A percentile compares a stretch with the other conserved stretches of the same genome.
These are phyloP conservation scores for Ambrosiella xylebori DNA, from an alignment of 2,329 filamentous ascomycete species.

Conservation along the genomic window DNA sequence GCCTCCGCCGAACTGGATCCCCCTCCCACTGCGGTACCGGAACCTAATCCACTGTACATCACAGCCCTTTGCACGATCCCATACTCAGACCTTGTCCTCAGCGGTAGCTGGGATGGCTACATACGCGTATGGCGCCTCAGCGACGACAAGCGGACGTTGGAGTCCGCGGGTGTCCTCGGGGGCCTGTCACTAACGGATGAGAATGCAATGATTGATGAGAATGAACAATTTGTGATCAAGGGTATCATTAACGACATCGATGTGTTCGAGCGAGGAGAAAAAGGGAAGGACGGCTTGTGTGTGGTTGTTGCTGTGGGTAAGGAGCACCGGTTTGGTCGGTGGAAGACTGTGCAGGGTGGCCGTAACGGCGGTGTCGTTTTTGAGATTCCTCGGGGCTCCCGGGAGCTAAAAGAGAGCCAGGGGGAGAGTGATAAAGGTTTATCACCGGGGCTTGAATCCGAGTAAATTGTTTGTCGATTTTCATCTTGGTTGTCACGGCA, in stretches of 20 bases:
- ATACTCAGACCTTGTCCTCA: slow-evolving; percentile 78
- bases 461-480: background rate
- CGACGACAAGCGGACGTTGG: slow-evolving; percentile 64
- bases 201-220: slow-evolving; percentile 17
- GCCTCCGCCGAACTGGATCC: slow-evolving; percentile 57
- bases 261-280: slow-evolving; percentile 68
- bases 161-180: slow-evolving; percentile 48
- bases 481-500: too few species aligned
- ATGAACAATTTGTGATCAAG: slow-evolving; percentile 27
- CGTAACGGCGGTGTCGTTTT: slow-evolving; percentile 80
- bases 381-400: slow-evolving; percentile 41
- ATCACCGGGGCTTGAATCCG: background rate
- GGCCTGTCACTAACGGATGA: slow-evolving; percentile 11
- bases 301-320: slow-evolving; percentile 75
- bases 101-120: slow-evolving; percentile 85
- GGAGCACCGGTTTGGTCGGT: slow-evolving; percentile 71
- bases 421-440: slow-evolving; percentile 6
- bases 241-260: slow-evolving; percentile 82
- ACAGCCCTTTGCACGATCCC: slow-evolving; percentile 76
- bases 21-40: slow-evolving; percentile 39
- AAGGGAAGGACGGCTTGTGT: slow-evolving; percentile 60
- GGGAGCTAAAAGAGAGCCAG: slow-evolving; percentile 16
- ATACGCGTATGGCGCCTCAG: slow-evolving; percentile 73
- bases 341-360: slow-evolving; percentile 47
- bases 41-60: slow-evolving; percentile 66